Evolutionary conservation across 1,284 basidiomycete species (phyloP), one percentile per base, ranked within the genome.

Genomic region (Cutaneotrichosporon sp.): DNA sequence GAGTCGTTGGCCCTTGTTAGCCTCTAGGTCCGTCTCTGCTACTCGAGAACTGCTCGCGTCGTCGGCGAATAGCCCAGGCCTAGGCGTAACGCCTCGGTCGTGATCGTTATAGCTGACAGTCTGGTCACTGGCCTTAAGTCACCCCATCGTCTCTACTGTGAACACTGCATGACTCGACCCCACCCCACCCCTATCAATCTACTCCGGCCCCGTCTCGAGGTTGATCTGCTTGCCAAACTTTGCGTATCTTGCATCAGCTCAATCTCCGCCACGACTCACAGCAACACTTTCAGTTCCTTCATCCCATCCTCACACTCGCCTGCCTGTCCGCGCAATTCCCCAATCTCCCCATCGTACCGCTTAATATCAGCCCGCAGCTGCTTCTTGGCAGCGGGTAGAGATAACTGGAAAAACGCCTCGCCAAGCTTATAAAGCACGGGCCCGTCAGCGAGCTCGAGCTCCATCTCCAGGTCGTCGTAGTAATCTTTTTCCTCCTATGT

Each of bases 211-310:
- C 4, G 79, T 81, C 77, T 95, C 92, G 61, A 95, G 85, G 78
- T 95, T 97, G 81, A 97, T 97, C 62, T 93, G 90, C 60, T 86
- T 88, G 36, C 94, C 94, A 75, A 97, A 97, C 81, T 94, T 95
- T 47, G 90, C 91, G 76, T 97, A 97, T 57, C 80, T 81, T 57
- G 21, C 2, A 51, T 63, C 61, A 62, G 61, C 60, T 61, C 13
- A 2, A 2, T 22, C 42, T n/a, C 18, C 16, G 9, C 13, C 21
- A 21, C 26, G 21, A 72, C 80, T 75, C 68, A 79, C 72, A 98
- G 79, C 5, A 85, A 78, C 32, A 92, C 87, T 79, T 99, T 98
- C 60, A 98, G 85, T 66, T 87, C 86, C 73, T 91, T 90, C 96
- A 98, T 98, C 69, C 89, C 85, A 47, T 82, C 85, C 72, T 93